Conservation (phyloP, 2,329 filamentous ascomycete species). For the Fusarium concolor region DNA sequence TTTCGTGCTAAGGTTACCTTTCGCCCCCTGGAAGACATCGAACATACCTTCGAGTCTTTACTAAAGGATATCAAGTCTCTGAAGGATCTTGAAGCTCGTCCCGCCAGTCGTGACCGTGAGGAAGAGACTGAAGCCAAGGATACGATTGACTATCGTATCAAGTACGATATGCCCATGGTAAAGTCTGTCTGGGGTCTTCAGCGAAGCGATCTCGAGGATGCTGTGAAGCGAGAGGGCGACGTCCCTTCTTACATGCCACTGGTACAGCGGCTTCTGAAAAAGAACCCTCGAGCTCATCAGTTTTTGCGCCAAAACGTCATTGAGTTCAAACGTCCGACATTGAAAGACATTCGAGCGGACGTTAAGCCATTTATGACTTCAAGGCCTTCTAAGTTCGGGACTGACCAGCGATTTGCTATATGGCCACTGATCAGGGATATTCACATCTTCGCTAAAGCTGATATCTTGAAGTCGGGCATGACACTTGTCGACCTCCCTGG, state of each 20-base stretch:
- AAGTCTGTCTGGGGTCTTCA: slow-evolving; percentile 36
- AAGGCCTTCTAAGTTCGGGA: slow-evolving; percentile 13
- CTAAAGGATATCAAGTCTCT: slow-evolving; percentile 17
- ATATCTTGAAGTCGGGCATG: slow-evolving; percentile 60
- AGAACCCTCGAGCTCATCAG: not conserved
- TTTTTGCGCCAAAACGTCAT: slow-evolving; percentile 9
- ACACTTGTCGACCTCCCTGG: slow-evolving; percentile 67
- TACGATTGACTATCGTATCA: slow-evolving; percentile 19
- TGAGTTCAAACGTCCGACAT: not conserved
- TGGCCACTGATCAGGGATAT: slow-evolving; percentile 55
- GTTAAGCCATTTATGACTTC: slow-evolving; percentile 46
- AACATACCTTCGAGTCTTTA: slow-evolving; percentile 17
- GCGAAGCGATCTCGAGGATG: too few species aligned
- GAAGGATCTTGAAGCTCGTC: not conserved
- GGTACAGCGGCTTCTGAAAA: slow-evolving; percentile 22
- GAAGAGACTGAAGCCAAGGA: not conserved
- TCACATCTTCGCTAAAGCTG: slow-evolving; percentile 57
- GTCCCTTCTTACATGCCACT: not conserved
- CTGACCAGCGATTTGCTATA: slow-evolving; percentile 29
- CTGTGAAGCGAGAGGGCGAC: too few species aligned
- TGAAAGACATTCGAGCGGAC: slow-evolving; percentile 14
- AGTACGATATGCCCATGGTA: slow-evolving; percentile 39
- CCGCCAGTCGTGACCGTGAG: too few species aligned
- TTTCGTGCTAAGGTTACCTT: slow-evolving; percentile 45
- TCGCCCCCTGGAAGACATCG: slow-evolving; percentile 9